Evolutionary conservation across 208 protist genomes (phyloP).

Genomic region (Trypanosoma lewisi): DNA sequence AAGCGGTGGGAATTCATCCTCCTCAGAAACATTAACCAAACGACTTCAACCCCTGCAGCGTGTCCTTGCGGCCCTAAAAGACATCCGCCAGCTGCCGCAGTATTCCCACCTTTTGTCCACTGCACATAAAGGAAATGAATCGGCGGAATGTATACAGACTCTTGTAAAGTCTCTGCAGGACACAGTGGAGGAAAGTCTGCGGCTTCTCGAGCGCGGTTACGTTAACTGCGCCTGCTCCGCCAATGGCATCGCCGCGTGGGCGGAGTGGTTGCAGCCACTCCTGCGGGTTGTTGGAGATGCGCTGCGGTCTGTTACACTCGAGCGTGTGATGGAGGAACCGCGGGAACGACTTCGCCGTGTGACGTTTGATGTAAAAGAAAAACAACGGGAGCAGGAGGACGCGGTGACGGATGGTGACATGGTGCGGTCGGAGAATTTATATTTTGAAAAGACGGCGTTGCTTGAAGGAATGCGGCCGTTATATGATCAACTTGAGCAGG

Average conservation of each 20-base stretch:
- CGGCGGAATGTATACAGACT: slow-evolving; percentile 15
- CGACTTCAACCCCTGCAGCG: slow-evolving; percentile 22
- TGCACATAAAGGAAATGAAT: background rate
- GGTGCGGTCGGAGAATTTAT: slow-evolving; percentile 72
- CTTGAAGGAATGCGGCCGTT: slow-evolving; percentile 55
- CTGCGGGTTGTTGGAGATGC: slow-evolving; percentile 46
- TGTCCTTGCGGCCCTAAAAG: slow-evolving; percentile 15
- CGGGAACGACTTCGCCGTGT: slow-evolving; percentile 69
- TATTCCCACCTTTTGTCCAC: slow-evolving; percentile 12
- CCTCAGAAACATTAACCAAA: background rate
- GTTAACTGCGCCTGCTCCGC: slow-evolving; percentile 24
- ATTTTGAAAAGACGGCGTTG: slow-evolving; percentile 72
- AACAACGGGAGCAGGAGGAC: slow-evolving; percentile 69
- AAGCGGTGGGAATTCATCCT: no score
- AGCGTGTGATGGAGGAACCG: slow-evolving; percentile 37
- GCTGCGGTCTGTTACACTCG: slow-evolving; percentile 35
- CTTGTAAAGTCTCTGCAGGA: slow-evolving; percentile 34
- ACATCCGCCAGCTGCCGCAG: slow-evolving; percentile 2
- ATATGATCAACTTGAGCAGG: slow-evolving; percentile 56
- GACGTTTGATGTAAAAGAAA: slow-evolving; percentile 70
- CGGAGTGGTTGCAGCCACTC: slow-evolving; percentile 41
- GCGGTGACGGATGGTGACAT: slow-evolving; percentile 82
- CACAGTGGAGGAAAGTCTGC: slow-evolving; percentile 29
- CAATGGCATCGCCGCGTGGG: slow-evolving; percentile 27
- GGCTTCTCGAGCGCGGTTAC: slow-evolving; percentile 7